Percentiles rank a stretch among this genome's conserved stretches.
Conservation (phyloP, 2,329 filamentous ascomycete species). For the Colletotrichum somersetense region DNA sequence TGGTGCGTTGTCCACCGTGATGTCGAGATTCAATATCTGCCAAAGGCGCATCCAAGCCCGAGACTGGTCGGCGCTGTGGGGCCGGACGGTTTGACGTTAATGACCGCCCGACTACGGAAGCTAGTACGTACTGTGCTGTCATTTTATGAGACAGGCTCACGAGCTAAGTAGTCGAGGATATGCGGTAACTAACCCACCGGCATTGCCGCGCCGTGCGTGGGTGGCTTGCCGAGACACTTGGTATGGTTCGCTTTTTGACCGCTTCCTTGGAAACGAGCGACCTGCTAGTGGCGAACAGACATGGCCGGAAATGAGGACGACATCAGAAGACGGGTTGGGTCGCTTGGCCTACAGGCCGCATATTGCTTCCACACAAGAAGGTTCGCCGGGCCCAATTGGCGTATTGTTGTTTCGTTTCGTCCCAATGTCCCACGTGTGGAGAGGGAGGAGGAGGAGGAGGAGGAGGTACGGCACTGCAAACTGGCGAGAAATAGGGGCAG, state of each 20-base stretch:
- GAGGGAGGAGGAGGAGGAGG: background rate
- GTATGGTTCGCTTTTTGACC: slow-evolving; percentile 17
- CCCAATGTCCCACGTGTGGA: slow-evolving; percentile 34
- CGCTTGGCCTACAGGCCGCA: slow-evolving; percentile 4
- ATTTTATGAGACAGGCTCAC: slow-evolving; percentile 16
- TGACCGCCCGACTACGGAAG: slow-evolving; percentile 12
- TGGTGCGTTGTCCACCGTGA: slow-evolving; percentile 10
- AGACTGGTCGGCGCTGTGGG: slow-evolving; percentile 28
- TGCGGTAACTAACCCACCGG: background rate
- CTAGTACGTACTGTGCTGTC: slow-evolving; percentile 15
- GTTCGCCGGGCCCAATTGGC: slow-evolving; percentile 16
- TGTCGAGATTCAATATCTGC: slow-evolving; percentile 11
- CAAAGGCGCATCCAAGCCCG: slow-evolving; percentile 18
- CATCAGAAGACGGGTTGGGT: slow-evolving; percentile 4
- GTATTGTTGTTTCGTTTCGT: slow-evolving; percentile 40
- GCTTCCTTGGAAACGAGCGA: slow-evolving; percentile 19
- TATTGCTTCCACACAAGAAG: slow-evolving; percentile 3
- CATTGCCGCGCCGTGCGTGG: background rate
- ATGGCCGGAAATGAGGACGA: slow-evolving; percentile 17
- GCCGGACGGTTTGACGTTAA: slow-evolving; percentile 37
- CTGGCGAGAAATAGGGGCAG: slow-evolving; percentile 6
- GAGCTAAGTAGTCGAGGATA: background rate
- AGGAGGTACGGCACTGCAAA: slow-evolving; percentile 23
- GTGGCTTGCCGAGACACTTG: slow-evolving; percentile 8
- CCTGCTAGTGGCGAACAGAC: slow-evolving; percentile 15